Conservation (phyloP, 1,284 basidiomycete species). For the Amylostereum chailletii region DNA sequence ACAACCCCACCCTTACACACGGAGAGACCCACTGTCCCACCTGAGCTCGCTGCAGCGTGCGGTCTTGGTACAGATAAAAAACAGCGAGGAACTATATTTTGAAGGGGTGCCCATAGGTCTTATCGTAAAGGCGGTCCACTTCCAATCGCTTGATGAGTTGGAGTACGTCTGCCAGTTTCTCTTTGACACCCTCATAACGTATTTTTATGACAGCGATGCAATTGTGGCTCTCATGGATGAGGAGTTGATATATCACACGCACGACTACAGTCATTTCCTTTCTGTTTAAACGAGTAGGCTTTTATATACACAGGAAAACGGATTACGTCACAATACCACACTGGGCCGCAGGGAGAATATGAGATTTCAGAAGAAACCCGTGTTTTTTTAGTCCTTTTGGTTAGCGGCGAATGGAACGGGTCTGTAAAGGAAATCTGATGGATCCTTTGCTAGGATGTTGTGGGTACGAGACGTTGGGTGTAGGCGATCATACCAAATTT, state of each 20-base stretch:
- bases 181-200: no score
- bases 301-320: no score
- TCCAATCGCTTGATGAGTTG: slow-evolving; percentile 29
- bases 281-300: not conserved
- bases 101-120: slow-evolving; percentile 58
- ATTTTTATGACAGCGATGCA: not conserved
- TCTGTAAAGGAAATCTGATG: slow-evolving; percentile 14
- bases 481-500: slow-evolving; percentile 41
- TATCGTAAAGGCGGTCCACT: slow-evolving; percentile 43
- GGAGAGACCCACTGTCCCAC: slow-evolving; percentile 40
- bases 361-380: no score
- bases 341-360: no score
- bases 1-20: not conserved
- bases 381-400: no score
- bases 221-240: slow-evolving; percentile 2
- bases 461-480: slow-evolving; percentile 22
- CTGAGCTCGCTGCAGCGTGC: slow-evolving; percentile 54
- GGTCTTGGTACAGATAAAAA: slow-evolving; percentile 56
- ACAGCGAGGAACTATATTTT: slow-evolving; percentile 21
- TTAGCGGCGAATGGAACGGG: no score
- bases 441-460: slow-evolving; percentile 18
- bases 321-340: no score
- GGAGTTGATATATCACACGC: slow-evolving; percentile 2
- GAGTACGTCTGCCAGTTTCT: slow-evolving; percentile 29
- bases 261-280: not conserved